Conservation (phyloP, 2,329 filamentous ascomycete species). For the Tolypocladium capitatum region DNA sequence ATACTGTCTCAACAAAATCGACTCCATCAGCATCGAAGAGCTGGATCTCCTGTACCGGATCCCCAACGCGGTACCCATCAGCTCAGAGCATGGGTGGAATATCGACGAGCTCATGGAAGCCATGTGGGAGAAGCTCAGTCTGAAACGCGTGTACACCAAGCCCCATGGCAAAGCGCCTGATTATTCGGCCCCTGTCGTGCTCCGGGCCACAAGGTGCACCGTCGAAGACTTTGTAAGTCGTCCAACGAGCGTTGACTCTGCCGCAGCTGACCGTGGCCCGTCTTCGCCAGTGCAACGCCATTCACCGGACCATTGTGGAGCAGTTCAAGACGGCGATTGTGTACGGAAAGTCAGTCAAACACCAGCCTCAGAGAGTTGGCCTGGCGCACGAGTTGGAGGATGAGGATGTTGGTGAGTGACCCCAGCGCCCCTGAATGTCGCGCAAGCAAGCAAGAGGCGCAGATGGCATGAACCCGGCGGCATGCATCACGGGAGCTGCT, state of each 20-base stretch:
- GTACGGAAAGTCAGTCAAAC: conserved; percentile 95
- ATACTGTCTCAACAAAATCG: conserved; percentile 98
- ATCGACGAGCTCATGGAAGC: conserved; percentile 90
- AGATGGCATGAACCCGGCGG: not conserved
- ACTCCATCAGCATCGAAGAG: conserved; percentile 95
- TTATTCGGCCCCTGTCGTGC: conserved; percentile 81
- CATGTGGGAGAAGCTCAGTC: conserved; percentile 95
- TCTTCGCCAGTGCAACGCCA: conserved; percentile 68
- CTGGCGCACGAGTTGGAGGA: conserved; percentile 83
- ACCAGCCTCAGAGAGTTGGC: conserved; percentile 93
- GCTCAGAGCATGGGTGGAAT: conserved; percentile 96
- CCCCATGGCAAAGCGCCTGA: conserved; percentile 92
- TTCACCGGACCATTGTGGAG: conserved; percentile 91
- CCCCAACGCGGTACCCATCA: conserved; percentile 92
- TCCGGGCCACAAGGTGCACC: conserved; percentile 69
- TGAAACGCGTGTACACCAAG: conserved; percentile 93
- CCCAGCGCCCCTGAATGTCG: not conserved
- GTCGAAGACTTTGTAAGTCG: conserved; percentile 89
- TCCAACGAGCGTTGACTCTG: not conserved
- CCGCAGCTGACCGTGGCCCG: conserved; percentile 22
- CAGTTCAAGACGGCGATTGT: conserved; percentile 93
- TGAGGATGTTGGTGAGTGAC: conserved; percentile 80
- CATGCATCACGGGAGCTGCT: not conserved
- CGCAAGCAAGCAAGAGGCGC: not conserved
- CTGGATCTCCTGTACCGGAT: conserved; percentile 93